These are phyloP conservation scores for Gigaspora rosea DNA, from an alignment of 192 early-diverging fungal species.

Conservation along the genomic window DNA sequence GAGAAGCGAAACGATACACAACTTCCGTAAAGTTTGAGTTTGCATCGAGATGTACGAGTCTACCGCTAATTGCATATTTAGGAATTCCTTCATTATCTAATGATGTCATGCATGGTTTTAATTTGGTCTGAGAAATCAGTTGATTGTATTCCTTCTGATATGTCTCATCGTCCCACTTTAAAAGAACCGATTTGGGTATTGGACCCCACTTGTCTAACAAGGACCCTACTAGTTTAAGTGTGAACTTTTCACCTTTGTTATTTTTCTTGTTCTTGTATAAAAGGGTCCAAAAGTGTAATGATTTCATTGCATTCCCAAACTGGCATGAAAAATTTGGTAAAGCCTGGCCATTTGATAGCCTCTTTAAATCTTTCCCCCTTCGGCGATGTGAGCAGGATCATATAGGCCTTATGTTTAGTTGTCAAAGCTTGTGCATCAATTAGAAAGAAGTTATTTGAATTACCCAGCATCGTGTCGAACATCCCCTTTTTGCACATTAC, in stretches of 20 bases:
- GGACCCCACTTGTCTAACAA: constrained; percentile 3
- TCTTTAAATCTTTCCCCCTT: constrained; percentile 2
- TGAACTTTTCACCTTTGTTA: constrained; percentile 11
- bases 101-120: neutral
- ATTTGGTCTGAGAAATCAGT: neutral
- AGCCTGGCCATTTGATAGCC: constrained; percentile 13
- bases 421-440: neutral
- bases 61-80: neutral
- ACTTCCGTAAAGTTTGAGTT: neutral
- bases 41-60: constrained; percentile 5
- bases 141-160: neutral
- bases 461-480: neutral
- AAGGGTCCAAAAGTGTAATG: neutral
- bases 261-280: constrained; percentile 1
- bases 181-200: constrained; percentile 5
- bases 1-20: constrained; percentile 4
- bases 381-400: neutral
- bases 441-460: neutral
- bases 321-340: constrained; percentile 9
- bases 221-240: neutral
- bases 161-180: constrained; percentile 11
- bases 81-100: neutral
- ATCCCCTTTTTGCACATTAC: constrained; percentile 5
- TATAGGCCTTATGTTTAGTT: neutral
- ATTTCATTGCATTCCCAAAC: constrained; percentile 15